Percentiles rank a stretch among this genome's conserved stretches.
These are phyloP conservation scores for Jatropha podagrica DNA, from an alignment of 441 rosid species.

Conservation along the genomic window DNA sequence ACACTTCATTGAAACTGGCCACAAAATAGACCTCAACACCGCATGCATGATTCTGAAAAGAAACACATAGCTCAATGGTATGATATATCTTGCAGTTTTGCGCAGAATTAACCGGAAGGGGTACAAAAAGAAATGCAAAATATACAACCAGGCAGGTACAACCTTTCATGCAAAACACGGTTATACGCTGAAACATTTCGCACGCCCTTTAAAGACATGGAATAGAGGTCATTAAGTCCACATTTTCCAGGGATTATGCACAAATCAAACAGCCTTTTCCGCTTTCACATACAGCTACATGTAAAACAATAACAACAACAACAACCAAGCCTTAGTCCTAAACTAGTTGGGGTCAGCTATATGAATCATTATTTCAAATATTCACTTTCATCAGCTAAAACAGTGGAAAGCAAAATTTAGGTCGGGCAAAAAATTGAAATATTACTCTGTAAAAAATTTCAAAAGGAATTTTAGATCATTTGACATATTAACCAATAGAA, in stretches of 20 bases:
- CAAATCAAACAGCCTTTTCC: background rate
- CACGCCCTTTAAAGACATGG: background rate
- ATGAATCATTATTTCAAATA: too few relatives aligned
- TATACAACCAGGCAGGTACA: background rate
- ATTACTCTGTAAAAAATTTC: too few relatives aligned
- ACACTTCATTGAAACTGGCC: conserved; percentile 5
- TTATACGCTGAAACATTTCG: background rate
- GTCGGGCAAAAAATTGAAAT: too few relatives aligned
- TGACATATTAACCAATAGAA: too few relatives aligned
- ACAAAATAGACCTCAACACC: conserved; percentile 3
- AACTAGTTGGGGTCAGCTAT: too few relatives aligned
- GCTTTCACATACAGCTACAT: too few relatives aligned
- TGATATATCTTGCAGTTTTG: background rate
- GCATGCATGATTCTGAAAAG: conserved; percentile 25
- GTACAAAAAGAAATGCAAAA: background rate
- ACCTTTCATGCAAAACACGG: background rate
- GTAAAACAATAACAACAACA: too few relatives aligned
- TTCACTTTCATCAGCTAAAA: too few relatives aligned
- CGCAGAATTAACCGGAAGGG: background rate
- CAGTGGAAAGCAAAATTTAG: too few relatives aligned
- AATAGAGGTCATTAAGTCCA: background rate
- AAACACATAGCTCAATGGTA: background rate
- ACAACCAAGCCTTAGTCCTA: too few relatives aligned
- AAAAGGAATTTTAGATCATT: too few relatives aligned
- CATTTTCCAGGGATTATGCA: background rate